Evolutionary conservation across 176 grass and related monocot species (phyloP).

Genomic region (Elymus sibiricus): DNA sequence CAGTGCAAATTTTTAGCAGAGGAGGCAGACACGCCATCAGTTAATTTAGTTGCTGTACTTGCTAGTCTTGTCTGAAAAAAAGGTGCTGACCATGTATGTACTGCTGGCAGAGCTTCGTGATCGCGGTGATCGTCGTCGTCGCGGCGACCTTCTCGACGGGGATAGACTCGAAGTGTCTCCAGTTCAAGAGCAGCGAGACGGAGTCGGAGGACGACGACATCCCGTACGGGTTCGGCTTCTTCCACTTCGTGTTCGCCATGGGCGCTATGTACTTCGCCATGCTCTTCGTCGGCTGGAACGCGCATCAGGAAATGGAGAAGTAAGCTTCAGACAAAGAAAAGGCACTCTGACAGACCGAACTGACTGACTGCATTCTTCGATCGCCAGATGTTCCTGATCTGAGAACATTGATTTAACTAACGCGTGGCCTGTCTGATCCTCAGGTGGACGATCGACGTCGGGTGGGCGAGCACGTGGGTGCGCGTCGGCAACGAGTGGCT

Average conservation of each 20-base stretch:
- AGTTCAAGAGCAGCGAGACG: constrained; percentile 75
- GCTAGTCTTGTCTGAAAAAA: not conserved
- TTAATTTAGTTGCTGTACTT: not conserved
- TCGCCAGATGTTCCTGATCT: not conserved
- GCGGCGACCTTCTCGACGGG: constrained; percentile 91
- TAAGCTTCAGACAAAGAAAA: constrained; percentile 9
- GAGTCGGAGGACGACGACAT: constrained; percentile 69
- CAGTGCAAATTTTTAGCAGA: not conserved
- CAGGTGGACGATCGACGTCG: constrained; percentile 97
- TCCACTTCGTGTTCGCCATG: constrained; percentile 98
- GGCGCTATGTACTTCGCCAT: constrained; percentile 98
- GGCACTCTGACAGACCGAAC: not conserved
- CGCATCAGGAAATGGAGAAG: constrained; percentile 67
- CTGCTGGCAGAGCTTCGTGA: constrained; percentile 71
- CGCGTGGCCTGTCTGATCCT: not conserved
- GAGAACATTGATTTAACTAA: not conserved
- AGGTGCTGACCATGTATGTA: not conserved
- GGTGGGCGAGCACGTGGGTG: constrained; percentile 97
- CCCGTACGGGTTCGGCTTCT: constrained; percentile 90
- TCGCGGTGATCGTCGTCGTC: constrained; percentile 81
- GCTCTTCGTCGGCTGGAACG: constrained; percentile 95
- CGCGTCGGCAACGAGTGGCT: constrained; percentile 84
- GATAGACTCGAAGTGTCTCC: constrained; percentile 81
- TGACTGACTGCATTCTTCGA: not conserved
- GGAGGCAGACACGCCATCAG: not conserved